These are phyloP conservation scores for Lactuca sativa DNA, from an alignment of 129 eudicot species.

Conservation along the genomic window DNA sequence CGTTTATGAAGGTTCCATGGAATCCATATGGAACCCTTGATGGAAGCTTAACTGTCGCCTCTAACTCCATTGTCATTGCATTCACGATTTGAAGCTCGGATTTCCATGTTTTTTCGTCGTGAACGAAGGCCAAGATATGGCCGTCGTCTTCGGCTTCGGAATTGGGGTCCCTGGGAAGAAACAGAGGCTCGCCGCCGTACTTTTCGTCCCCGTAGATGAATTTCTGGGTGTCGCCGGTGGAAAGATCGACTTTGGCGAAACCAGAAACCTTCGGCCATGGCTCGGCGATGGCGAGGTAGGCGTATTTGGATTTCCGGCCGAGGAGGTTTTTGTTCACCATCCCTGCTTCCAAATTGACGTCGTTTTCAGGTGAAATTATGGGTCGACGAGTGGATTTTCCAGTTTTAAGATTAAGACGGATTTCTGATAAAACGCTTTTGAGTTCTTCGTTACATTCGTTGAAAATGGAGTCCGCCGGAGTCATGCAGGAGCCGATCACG, in stretches of 20 bases:
- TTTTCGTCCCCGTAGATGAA: constrained; percentile 42
- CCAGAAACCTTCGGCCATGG: constrained; percentile 70
- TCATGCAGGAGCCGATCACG: constrained; percentile 64
- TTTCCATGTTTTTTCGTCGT: constrained; percentile 49
- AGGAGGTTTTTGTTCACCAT: constrained; percentile 54
- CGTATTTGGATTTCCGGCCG: constrained; percentile 47
- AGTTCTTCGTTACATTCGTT: constrained; percentile 52
- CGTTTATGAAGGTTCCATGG: constrained; percentile 52
- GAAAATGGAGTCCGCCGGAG: constrained; percentile 63
- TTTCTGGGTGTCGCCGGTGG: constrained; percentile 42
- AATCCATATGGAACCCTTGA: constrained; percentile 60
- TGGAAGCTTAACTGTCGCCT: constrained; percentile 46
- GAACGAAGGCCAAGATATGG: constrained; percentile 49
- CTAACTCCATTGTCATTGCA: constrained; percentile 48
- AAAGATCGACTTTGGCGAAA: constrained; percentile 54
- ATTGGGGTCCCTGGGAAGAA: constrained; percentile 33
- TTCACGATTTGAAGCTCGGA: constrained; percentile 52
- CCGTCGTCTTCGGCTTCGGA: constrained; percentile 52
- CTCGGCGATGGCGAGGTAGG: constrained; percentile 56
- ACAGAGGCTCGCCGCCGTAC: constrained; percentile 58
- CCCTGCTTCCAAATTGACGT: constrained; percentile 59
- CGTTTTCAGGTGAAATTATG: constrained; percentile 34
- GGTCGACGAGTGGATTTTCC: constrained; percentile 47
- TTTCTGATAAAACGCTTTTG: constrained; percentile 49
- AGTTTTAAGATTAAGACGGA: constrained; percentile 47